Conservation (phyloP, 1,139 yeast genomes). For the Scheffersomyces cryptocercus region DNA sequence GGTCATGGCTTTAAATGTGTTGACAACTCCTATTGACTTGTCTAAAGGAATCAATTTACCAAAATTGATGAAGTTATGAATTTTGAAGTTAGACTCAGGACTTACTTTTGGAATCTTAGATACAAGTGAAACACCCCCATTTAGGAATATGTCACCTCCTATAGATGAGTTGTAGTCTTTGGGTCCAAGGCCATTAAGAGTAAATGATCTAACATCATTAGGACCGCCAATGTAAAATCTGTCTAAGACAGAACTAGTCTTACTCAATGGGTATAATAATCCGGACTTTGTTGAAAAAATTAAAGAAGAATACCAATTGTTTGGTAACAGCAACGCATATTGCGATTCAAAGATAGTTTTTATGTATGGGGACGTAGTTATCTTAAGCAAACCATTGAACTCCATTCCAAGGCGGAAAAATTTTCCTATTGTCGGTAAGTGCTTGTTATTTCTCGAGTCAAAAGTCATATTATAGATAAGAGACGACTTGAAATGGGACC, state of each 20-base stretch:
- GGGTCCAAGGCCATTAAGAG: slow-evolving; percentile 84
- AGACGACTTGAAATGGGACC: slow-evolving; percentile 61
- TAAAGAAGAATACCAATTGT: slow-evolving; percentile 31
- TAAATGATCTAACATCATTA: slow-evolving; percentile 77
- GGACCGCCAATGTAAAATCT: slow-evolving; percentile 69
- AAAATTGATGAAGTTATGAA: slow-evolving; percentile 71
- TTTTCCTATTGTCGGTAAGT: slow-evolving; percentile 61
- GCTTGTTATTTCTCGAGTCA: slow-evolving; percentile 59
- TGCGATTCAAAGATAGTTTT: slow-evolving; percentile 53
- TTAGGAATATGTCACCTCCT: slow-evolving; percentile 80
- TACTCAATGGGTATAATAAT: slow-evolving; percentile 38
- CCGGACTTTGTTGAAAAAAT: slow-evolving; percentile 55
- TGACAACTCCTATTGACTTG: slow-evolving; percentile 20
- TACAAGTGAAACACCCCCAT: slow-evolving; percentile 71
- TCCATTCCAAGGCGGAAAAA: slow-evolving; percentile 59
- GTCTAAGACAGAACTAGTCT: slow-evolving; percentile 53
- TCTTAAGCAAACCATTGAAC: slow-evolving; percentile 45
- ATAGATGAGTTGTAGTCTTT: slow-evolving; percentile 58
- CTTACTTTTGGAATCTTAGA: slow-evolving; percentile 62
- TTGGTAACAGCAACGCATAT: slow-evolving; percentile 24
- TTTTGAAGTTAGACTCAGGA: slow-evolving; percentile 60
- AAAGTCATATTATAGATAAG: slow-evolving; percentile 50
- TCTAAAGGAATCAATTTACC: slow-evolving; percentile 62
- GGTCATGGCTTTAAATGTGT: slow-evolving; percentile 26
- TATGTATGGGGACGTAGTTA: slow-evolving; percentile 33